Base-by-base conservation (phyloP, 441 rosid genomes). In the Gossypium laxum region DNA sequence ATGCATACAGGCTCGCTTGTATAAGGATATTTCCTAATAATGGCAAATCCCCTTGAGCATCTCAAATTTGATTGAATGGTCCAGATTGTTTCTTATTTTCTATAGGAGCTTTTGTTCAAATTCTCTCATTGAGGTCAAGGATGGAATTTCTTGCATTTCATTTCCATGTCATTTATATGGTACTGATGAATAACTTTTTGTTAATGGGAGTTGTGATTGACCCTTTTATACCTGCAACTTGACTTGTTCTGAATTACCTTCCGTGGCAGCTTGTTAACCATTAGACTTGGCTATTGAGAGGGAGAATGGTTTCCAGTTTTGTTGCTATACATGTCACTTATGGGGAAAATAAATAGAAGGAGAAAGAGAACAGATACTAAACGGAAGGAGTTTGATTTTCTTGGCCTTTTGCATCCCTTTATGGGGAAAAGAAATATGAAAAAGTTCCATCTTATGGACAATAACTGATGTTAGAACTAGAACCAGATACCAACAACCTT, bases 21-120 rank as follows among this genome's bases (percentile, higher is more conserved):
- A 59, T 30, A 77, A 78, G 65, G 78, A 75, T 80, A 62, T 77
- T 71, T 78, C 34, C 58, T 65, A 56, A 21, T n/a, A 56, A 17
- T n/a, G 56, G 80, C 64, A 80, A 67, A 34, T 26, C 65, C 79
- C 62, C 50, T 55, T 57, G 26, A 65, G 79, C 84, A 76, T 82
- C 76, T 77, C 73, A 73, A 77, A 76, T 48, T 47, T 18, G 60
- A 63, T 60, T 75, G 67, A 64, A 77, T 75, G 85, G 86, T 76
- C 78, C 74, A 70, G 79, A 83, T 34, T 62, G 67, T 8, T 34
- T 24, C 34, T 57, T 22, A 57, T 22, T 62, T 62, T 62, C 50
- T 34, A 14, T 11, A 17, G 26, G 15, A 56, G 61, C 48, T 34
- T 61, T 61, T 61, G 5, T 17, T 61, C n/a, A 61, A 61, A 34